Base-by-base conservation (phyloP, 352 stramenopile genomes). In the Phytopythium sindhum region DNA sequence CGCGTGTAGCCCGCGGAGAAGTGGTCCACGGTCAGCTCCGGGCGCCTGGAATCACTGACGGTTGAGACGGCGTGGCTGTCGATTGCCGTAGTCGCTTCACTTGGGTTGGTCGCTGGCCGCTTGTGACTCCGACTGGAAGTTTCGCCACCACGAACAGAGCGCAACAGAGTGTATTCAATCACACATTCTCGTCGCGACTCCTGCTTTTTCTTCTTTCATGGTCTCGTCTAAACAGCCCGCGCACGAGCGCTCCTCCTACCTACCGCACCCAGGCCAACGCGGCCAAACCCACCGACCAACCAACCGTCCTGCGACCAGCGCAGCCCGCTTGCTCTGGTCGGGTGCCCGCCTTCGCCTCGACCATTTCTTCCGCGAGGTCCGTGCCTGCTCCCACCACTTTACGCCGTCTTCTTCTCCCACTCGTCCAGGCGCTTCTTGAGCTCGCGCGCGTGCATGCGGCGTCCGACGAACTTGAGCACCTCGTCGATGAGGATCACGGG, bases 401-500 rank as follows among this genome's bases (percentile, higher is more conserved):
- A 80, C 62, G 76, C 70, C 51, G 64, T 80, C 64, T 80, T 80
- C 65, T 80, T 80, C 63, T 77, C 73, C 73, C 73, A 78, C 57
- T 78, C 73, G 15, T 75, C 65, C 70, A 95, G 72, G 57, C 87
- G 87, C 47, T 78, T 51, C 63, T 88, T 76, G 39, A 95, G 73
- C 69, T 95, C 87, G 14, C 78, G 78, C 31, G 77, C 81, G 45
- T 78, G 76, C 68, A 95, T 96, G 61, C 84, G 77, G 45, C 91
- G 89, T 21, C 90, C 93, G 21, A 98, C 65, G 60, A 97, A 88
- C 79, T 98, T 98, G 63, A 98, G 82, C 44, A 98, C 82, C 72
- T 98, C 95, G 67, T 98, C 95, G 64, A 98, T 97, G 24, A 98
- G 53, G 68, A 98, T 94, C 17, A 98, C 94, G 4, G 93, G 90